Percentiles rank a stretch among this genome's conserved stretches.
phyloP scores from a whole-genome alignment of 2,329 filamentous ascomycete species.

The Paraphaeosphaeria minitans region DNA sequence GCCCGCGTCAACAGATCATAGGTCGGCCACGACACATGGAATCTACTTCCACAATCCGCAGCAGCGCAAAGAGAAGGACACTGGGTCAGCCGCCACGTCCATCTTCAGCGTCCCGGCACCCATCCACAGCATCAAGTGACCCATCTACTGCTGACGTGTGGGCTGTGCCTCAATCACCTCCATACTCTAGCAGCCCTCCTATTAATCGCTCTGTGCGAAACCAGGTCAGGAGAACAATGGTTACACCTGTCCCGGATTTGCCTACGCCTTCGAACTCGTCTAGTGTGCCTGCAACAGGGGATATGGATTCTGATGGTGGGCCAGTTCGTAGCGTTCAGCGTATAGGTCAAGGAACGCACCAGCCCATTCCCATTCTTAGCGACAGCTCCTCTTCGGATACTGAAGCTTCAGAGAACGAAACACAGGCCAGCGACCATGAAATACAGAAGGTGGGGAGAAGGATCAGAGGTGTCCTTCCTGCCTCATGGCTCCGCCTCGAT shows the following conservation, averaged over 20 bases:
- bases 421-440: constrained; percentile 38
- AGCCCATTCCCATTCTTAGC: constrained; percentile 24
- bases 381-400: constrained; percentile 27
- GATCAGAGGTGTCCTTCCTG: constrained; percentile 56
- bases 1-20: constrained; percentile 10
- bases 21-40: constrained; percentile 13
- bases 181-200: constrained; percentile 41
- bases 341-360: constrained; percentile 18
- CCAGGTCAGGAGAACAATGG: constrained; percentile 7
- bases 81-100: constrained; percentile 23
- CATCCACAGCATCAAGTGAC: constrained; percentile 14
- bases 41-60: constrained; percentile 20
- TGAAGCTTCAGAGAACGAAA: constrained; percentile 29
- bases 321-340: constrained; percentile 21
- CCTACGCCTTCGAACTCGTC: constrained; percentile 43
- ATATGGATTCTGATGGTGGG: constrained; percentile 30
- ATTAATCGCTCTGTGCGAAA: constrained; percentile 13
- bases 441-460: constrained; percentile 46
- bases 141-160: constrained; percentile 33
- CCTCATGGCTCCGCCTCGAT: constrained; percentile 57
- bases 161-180: constrained; percentile 51
- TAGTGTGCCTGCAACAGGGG: constrained; percentile 20
- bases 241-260: constrained; percentile 23
- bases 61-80: constrained; percentile 29
- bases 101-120: constrained; percentile 11